Conservation (phyloP, 805 yeast species). For the Candida loeiensis region DNA sequence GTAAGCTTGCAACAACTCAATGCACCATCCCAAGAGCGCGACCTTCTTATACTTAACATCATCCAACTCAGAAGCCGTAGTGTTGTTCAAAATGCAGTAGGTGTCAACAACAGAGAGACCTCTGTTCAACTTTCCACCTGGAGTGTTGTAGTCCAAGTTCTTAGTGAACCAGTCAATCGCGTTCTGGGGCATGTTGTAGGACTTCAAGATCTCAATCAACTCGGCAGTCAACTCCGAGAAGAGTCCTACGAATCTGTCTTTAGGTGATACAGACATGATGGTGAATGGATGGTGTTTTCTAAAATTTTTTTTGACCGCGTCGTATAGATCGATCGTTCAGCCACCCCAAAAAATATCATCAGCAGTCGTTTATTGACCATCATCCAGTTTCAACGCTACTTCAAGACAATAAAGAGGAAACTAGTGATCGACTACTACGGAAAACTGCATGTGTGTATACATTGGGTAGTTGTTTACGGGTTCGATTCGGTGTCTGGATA, state of each 20-base stretch:
- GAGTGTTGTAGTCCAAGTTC: slow-evolving; percentile 78
- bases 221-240: slow-evolving; percentile 81
- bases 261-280: slow-evolving; percentile 30
- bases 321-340: slow-evolving; percentile 1
- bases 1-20: slow-evolving; percentile 92
- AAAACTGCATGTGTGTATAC: too few relatives aligned
- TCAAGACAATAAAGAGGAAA: too few relatives aligned
- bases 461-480: too few relatives aligned
- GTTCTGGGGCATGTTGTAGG: slow-evolving; percentile 78
- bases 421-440: too few relatives aligned
- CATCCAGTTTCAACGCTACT: too few relatives aligned
- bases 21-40: slow-evolving; percentile 91
- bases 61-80: slow-evolving; percentile 52
- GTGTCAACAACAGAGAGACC: slow-evolving; percentile 96
- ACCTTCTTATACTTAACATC: slow-evolving; percentile 75
- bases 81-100: slow-evolving; percentile 71
- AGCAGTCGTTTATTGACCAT: slow-evolving; percentile 3
- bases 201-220: slow-evolving; percentile 53
- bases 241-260: slow-evolving; percentile 56
- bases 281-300: background rate
- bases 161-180: slow-evolving; percentile 83
- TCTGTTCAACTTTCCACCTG: slow-evolving; percentile 95
- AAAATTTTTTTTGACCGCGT: slow-evolving; percentile 1
- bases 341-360: background rate
- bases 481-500: too few relatives aligned